Evolutionary conservation across 2,329 filamentous ascomycete species (phyloP).

Genomic region (Claviceps arundinis): DNA sequence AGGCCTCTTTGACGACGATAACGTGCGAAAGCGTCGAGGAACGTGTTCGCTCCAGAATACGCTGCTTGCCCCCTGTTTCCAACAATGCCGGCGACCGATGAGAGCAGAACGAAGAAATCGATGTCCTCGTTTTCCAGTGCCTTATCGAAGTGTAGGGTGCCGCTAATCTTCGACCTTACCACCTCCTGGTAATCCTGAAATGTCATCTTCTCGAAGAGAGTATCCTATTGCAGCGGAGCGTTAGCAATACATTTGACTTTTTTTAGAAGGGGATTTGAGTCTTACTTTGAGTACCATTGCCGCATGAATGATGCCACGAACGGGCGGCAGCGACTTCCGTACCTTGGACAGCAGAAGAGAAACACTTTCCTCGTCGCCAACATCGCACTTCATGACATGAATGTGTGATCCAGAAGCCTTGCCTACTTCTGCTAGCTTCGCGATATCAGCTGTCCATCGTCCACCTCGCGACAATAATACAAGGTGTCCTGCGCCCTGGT

Average conservation of each 20-base stretch:
- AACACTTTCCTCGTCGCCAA: slow-evolving; percentile 24
- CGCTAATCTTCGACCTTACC: slow-evolving; percentile 37
- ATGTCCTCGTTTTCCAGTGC: slow-evolving; percentile 24
- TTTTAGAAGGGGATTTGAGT: background rate
- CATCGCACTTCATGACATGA: slow-evolving; percentile 34
- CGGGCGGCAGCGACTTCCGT: slow-evolving; percentile 18
- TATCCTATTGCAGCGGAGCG: slow-evolving; percentile 19
- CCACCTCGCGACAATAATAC: slow-evolving; percentile 36
- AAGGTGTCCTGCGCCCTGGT: slow-evolving; percentile 32
- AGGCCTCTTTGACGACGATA: slow-evolving; percentile 26
- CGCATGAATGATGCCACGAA: slow-evolving; percentile 31
- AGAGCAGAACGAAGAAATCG: slow-evolving; percentile 43
- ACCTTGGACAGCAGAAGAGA: slow-evolving; percentile 13
- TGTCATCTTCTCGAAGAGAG: slow-evolving; percentile 40
- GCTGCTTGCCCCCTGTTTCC: slow-evolving; percentile 39
- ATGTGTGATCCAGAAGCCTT: slow-evolving; percentile 26
- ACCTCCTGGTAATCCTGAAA: slow-evolving; percentile 33
- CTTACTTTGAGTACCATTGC: slow-evolving; percentile 29
- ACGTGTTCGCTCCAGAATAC: slow-evolving; percentile 38
- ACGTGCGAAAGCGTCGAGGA: slow-evolving; percentile 21
- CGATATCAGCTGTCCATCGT: slow-evolving; percentile 25
- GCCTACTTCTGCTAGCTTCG: slow-evolving; percentile 26
- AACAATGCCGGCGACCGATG: slow-evolving; percentile 35
- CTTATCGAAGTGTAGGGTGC: slow-evolving; percentile 40
- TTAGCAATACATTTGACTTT: background rate